Base-by-base conservation (phyloP, 805 yeast genomes). In the Pichia paraexigua region DNA sequence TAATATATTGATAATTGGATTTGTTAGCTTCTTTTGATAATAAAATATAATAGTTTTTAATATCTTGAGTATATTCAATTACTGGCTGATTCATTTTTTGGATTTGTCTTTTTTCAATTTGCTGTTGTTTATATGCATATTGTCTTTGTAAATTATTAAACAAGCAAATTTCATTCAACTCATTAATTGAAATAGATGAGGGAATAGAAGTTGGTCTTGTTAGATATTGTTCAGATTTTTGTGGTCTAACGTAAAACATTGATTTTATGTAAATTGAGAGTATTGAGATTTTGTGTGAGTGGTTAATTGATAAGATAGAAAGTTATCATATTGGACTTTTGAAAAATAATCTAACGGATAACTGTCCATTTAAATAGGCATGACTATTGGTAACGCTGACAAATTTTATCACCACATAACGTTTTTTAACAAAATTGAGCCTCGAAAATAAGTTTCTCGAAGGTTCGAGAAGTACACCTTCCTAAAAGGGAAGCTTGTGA, bases 171-270 rank as follows among this genome's bases (percentile, higher is more conserved):
- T 48, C 49, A 17, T 48, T 48, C 13, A 48, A 15, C 8, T 40
- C 25, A 24, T 12, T 13, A 17, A 28, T 15, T 18, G 44, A 18
- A 17, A 32, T 20, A 27, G 47, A 41, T 17, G 8, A 11, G 2
- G 39, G 39, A n/a, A 35, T 35, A n/a, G 39, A 35, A 35, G n/a
- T n/a, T 35, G 39, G 4, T 35, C 20, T 9, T 6, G 39, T 35
- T 17, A 35, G n/a, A 35, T n/a, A 35, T n/a, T 35, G 20, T 35
- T 35, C 39, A 35, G 24, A n/a, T 27, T 51, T 54, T 28, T 60
- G 60, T 46, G 46, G 52, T 25, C 60, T 48, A 44, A 60, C 52
- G 45, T 58, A 56, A 44, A 61, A 48, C 64, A 61, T 61, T 39
- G 12, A 17, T 24, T 24, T 24, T 24, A 24, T 24, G 25, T 24